Base-by-base conservation (phyloP, 371 early-diverging fungal species). In the Apophysomyces ossiformis region DNA sequence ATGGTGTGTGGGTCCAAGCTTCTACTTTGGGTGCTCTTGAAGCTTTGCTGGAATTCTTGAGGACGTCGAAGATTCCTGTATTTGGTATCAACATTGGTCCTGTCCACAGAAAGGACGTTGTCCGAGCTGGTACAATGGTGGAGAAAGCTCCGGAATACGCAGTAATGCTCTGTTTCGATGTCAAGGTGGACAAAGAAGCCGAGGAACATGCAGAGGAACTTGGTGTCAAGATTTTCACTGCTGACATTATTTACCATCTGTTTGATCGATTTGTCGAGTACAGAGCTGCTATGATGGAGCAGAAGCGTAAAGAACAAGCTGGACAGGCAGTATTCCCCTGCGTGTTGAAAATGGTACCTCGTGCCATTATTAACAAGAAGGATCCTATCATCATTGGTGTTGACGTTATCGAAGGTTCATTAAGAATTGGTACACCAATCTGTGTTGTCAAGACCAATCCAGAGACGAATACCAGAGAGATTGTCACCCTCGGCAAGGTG, bases 231-330 rank as follows among this genome's bases (percentile, higher is more conserved):
- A 82, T 99, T 32, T 99, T 99, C 84, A 90, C 85, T 66, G 99
- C 99, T 35, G 97, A 99, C 67, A 99, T 99, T 73, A 99, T 99
- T 76, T 99, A 99, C 79, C 99, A 99, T 77, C 87, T 99, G 89
- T 96, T 99, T 69, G 99, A 99, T 79, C 83, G 89, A 65, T 99
- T 95, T 80, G 95, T 93, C 11, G 91, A 90, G 37, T 94, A 97
- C 77, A 86, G 83, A 65, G 83, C 89, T 69, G 82, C 86, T 36
- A 76, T 97, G 39, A 70, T 83, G 56, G 95, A 97, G 75, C 89
- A 93, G 76, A 93, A 91, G 77, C 93, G 94, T 65, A 90, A 89
- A 74, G 97, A 96, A 61, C 89, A 90, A 66, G 95, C 95, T 12
- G 92, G 93, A 15, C 81, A 89, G 45, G 98, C 97, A 35, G 92